Conservation (phyloP, 306 rosid genomes). For the Vicia faba region DNA sequence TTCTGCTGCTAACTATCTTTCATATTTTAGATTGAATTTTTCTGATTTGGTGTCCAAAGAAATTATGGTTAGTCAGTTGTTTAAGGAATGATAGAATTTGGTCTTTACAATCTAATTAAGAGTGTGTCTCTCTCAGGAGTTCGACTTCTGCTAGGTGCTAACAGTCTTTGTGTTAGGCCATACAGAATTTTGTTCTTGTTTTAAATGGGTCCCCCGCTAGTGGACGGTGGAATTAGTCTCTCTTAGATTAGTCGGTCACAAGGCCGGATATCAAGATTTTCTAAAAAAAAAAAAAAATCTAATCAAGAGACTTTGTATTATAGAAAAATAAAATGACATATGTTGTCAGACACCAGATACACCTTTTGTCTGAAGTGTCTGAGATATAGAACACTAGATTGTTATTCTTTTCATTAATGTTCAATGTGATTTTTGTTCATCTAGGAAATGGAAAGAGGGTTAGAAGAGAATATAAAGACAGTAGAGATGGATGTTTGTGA, state of each 20-base stretch:
- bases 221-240: too few relatives aligned
- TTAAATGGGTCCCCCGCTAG: too few relatives aligned
- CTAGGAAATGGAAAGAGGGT: conserved; percentile 63
- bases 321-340: too few relatives aligned
- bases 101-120: not conserved
- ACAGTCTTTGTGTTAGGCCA: too few relatives aligned
- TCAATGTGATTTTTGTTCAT: conserved; percentile 16
- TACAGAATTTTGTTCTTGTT: too few relatives aligned
- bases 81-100: conserved; percentile 15
- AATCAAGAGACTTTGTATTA: too few relatives aligned
- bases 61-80: conserved; percentile 13
- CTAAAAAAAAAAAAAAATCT: too few relatives aligned
- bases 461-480: conserved; percentile 83
- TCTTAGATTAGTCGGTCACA: too few relatives aligned
- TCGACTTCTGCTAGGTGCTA: too few relatives aligned
- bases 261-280: too few relatives aligned
- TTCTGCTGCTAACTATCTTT: conserved; percentile 17
- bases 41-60: conserved; percentile 6
- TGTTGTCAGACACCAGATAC: not conserved
- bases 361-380: not conserved
- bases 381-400: not conserved
- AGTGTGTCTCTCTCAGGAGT: too few relatives aligned
- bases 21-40: conserved; percentile 12
- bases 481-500: conserved; percentile 84
- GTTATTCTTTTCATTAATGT: conserved; percentile 8